phyloP scores from a whole-genome alignment of 2,329 filamentous ascomycete genomes.

The Capronia coronata region DNA sequence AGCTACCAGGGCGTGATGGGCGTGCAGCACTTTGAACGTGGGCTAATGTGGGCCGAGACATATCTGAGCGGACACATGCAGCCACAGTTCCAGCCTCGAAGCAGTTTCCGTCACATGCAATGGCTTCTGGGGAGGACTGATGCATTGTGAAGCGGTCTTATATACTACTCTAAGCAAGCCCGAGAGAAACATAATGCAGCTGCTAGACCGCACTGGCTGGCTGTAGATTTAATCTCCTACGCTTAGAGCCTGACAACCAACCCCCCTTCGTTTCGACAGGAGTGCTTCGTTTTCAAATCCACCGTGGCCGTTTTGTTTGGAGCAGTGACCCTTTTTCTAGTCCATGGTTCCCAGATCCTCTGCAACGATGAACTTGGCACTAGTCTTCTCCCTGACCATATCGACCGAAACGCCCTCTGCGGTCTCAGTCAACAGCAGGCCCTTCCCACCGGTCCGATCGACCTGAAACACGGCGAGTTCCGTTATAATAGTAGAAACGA shows the following conservation, averaged over 20 bases:
- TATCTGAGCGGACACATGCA: slow-evolving; percentile 35
- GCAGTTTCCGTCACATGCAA: slow-evolving; percentile 33
- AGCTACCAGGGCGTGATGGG: slow-evolving; percentile 29
- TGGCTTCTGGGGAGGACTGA: slow-evolving; percentile 35
- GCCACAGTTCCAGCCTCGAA: slow-evolving; percentile 34
- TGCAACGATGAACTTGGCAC: slow-evolving; percentile 59
- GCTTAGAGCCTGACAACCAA: too few relatives aligned
- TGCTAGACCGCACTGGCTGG: too few relatives aligned
- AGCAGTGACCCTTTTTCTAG: too few relatives aligned
- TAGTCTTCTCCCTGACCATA: slow-evolving; percentile 63
- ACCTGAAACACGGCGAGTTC: slow-evolving; percentile 73
- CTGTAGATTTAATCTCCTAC: too few relatives aligned
- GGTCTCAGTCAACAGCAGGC: slow-evolving; percentile 62
- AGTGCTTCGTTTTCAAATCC: too few relatives aligned
- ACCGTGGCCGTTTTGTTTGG: too few relatives aligned
- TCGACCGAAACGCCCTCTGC: slow-evolving; percentile 63
- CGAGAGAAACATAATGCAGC: too few relatives aligned
- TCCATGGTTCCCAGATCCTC: slow-evolving; percentile 51
- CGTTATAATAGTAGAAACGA: slow-evolving; percentile 65
- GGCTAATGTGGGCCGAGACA: slow-evolving; percentile 36
- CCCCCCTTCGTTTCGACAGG: too few relatives aligned
- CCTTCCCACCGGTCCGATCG: slow-evolving; percentile 57
- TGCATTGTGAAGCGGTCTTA: slow-evolving; percentile 1
- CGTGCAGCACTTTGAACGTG: slow-evolving; percentile 35
- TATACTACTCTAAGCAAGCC: too few relatives aligned